Conservation (phyloP, 2,329 filamentous ascomycete species). For the Monilinia fructigena region DNA sequence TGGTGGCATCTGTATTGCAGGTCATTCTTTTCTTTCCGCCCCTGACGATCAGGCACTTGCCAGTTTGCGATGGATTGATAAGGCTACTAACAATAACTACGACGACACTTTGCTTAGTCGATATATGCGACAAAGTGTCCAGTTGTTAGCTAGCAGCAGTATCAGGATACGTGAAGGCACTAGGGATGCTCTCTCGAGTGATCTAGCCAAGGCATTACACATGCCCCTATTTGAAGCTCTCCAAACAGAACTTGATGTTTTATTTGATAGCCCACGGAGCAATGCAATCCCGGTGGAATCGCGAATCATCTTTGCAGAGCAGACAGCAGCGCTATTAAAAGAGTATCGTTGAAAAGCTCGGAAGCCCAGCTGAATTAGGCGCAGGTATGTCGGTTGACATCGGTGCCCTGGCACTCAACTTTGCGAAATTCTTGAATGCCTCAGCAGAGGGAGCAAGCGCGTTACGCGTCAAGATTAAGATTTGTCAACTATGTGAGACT, state of each 20-base stretch:
- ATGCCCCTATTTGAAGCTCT: slow-evolving; percentile 63
- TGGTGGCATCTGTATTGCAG: slow-evolving; percentile 63
- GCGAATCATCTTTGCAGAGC: slow-evolving; percentile 65
- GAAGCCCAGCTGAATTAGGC: slow-evolving; percentile 61
- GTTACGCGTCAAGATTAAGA: slow-evolving; percentile 65
- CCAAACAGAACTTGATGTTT: slow-evolving; percentile 61
- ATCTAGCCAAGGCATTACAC: slow-evolving; percentile 61
- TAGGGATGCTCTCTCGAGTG: slow-evolving; percentile 63
- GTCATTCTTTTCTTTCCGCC: slow-evolving; percentile 47
- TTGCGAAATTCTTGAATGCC: slow-evolving; percentile 65
- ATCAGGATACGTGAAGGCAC: slow-evolving; percentile 65
- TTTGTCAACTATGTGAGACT: slow-evolving; percentile 65
- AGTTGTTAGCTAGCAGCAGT: slow-evolving; percentile 63
- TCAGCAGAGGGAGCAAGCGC: slow-evolving; percentile 55
- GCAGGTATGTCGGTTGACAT: slow-evolving; percentile 63
- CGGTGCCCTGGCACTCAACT: slow-evolving; percentile 61
- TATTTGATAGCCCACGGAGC: slow-evolving; percentile 56
- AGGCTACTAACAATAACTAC: slow-evolving; percentile 55
- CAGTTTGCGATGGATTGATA: slow-evolving; percentile 60
- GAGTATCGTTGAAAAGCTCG: slow-evolving; percentile 62
- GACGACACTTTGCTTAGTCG: slow-evolving; percentile 60
- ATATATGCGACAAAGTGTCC: slow-evolving; percentile 63
- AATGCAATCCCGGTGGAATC: slow-evolving; percentile 55
- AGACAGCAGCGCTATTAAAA: slow-evolving; percentile 64
- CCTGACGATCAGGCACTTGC: slow-evolving; percentile 58